phyloP scores from a whole-genome alignment of 164 flowering plant species.

The Aristolochia contorta region DNA sequence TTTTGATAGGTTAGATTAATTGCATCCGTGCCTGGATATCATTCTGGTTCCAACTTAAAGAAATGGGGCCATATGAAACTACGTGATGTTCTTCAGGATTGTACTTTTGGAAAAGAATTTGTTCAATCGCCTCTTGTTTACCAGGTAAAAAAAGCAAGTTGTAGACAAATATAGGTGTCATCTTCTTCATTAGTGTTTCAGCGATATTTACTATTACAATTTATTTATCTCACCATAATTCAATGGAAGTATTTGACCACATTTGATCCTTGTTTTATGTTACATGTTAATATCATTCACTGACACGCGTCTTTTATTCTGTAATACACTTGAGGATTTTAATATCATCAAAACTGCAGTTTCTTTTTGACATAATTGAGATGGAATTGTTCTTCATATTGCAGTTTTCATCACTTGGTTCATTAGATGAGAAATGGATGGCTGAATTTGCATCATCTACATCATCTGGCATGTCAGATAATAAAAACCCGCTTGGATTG shows the following conservation, averaged over 20 bases:
- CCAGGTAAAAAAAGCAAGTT: conserved; percentile 41
- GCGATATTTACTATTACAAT: not conserved
- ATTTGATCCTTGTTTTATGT: not conserved
- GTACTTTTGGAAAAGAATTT: conserved; percentile 64
- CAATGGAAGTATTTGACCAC: no score
- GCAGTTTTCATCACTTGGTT: conserved; percentile 97
- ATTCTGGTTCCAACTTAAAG: conserved; percentile 59
- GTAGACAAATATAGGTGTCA: not conserved
- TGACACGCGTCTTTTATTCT: not conserved
- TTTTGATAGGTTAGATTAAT: conserved; percentile 57
- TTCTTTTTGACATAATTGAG: no score
- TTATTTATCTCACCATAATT: not conserved
- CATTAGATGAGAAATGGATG: conserved; percentile 99
- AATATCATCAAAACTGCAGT: no score
- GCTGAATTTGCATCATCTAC: conserved; percentile 71
- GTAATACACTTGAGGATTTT: not conserved
- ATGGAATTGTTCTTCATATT: conserved; percentile 5
- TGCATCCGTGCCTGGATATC: conserved; percentile 99
- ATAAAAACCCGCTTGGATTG: conserved; percentile 67
- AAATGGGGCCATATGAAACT: conserved; percentile 99
- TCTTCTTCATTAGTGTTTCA: not conserved
- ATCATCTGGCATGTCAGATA: conserved; percentile 74
- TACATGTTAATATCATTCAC: not conserved
- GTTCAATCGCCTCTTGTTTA: conserved; percentile 71
- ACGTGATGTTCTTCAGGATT: conserved; percentile 63